Evolutionary conservation across 2,329 filamentous ascomycete genomes (phyloP), one percentile per base, ranked within the genome.

Genomic region (Pyricularia sp.): DNA sequence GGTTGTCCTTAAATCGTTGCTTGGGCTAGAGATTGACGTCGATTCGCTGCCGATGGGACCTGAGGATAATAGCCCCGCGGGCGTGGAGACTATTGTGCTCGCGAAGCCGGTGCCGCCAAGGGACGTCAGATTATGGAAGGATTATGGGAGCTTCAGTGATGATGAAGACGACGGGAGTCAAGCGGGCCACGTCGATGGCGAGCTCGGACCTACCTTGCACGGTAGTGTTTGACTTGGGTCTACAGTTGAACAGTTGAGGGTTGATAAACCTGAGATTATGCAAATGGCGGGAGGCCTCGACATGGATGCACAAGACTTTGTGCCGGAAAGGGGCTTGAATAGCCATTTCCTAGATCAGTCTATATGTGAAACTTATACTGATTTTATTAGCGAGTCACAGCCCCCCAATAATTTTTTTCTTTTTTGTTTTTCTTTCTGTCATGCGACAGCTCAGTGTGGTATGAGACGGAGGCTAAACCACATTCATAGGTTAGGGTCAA

Each of bases 31-130:
- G 33, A 91, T 97, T 69, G 92, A 97, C 78, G 80, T 96, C 4
- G 92, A 97, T 58, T 82, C 84, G n/a, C 78, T 98, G 75, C 94
- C 94, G 0, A 95, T 93, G 88, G 94, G 93, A 0, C 89, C 90
- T 1, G 92, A 95, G 73, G 84, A 89, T 70, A 83, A 87, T 68
- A 86, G 85, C 23, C 90, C 89, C 0, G 86, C 83, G 0, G 92
- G 92, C 0, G 86, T 94, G 58, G 94, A 97, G 81, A 98, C 94
- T 4, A 87, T 97, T 0, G 84, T 95, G 7, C 77, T 88, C 67
- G 93, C 94, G 0, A 81, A 85, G 69, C 88, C 91, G 61, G 88
- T 97, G 78, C 82, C 81, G 6, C 76, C 75, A 50, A 68, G 23
- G n/a, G 30, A 42, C 14, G 28, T 28, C 2, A n/a, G n/a, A 3